Evolutionary conservation across 805 yeast genomes (phyloP).

Genomic region (Hanseniaspora hatyaiensis): DNA sequence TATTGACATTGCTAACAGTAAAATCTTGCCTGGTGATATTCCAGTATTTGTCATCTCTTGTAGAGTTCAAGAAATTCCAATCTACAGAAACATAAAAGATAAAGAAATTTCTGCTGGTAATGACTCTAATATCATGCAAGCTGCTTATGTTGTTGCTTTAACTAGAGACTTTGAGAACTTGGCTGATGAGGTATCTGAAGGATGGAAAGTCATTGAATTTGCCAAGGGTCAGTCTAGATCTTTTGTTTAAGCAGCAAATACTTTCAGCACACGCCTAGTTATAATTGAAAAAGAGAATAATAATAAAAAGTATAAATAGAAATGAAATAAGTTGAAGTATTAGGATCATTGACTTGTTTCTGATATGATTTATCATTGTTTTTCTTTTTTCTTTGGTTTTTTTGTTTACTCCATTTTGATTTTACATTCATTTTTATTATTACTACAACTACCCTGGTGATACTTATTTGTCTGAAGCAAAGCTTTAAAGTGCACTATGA

Average conservation of each 20-base stretch:
- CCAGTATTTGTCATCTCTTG: slow-evolving; percentile 92
- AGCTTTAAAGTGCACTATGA: no score
- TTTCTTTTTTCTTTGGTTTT: neutral
- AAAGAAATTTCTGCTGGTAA: slow-evolving; percentile 94
- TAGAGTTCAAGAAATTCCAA: slow-evolving; percentile 90
- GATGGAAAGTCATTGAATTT: slow-evolving; percentile 92
- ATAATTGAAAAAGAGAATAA: neutral
- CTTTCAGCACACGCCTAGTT: no score
- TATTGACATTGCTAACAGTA: slow-evolving; percentile 81
- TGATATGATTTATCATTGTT: neutral
- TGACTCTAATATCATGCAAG: slow-evolving; percentile 80
- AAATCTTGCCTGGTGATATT: slow-evolving; percentile 74
- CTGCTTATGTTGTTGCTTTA: slow-evolving; percentile 92
- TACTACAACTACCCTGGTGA: no score
- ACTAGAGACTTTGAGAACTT: slow-evolving; percentile 88
- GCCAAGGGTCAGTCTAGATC: slow-evolving; percentile 87
- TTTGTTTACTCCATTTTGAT: neutral
- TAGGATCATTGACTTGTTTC: no score
- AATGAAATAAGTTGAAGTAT: no score
- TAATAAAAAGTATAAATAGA: neutral
- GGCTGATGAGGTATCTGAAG: slow-evolving; percentile 82
- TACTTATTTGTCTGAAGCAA: no score
- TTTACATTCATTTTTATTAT: no score
- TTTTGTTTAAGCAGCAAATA: slow-evolving; percentile 43
- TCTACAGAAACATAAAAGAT: slow-evolving; percentile 78